Conservation (phyloP, 208 protist genomes). For the Blechomonas ayalai region DNA sequence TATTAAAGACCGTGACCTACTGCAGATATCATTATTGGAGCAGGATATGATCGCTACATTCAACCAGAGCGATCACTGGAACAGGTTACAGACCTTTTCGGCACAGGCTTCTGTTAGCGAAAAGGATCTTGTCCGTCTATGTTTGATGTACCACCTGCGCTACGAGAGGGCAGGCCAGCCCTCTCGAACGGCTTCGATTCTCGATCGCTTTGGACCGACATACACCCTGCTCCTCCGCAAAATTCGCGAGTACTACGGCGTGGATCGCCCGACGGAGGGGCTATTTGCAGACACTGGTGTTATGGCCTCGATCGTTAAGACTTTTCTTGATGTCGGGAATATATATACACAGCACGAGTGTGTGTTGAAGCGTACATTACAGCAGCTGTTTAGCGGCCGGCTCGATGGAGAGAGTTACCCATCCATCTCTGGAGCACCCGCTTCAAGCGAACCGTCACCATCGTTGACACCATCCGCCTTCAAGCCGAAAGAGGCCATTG, state of each 20-base stretch:
- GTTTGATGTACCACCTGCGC: constrained; percentile 74
- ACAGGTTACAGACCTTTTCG: constrained; percentile 55
- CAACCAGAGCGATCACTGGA: constrained; percentile 59
- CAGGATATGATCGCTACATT: constrained; percentile 88
- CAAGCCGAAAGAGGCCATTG: constrained; percentile 55
- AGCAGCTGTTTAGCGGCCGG: constrained; percentile 54
- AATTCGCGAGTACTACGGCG: constrained; percentile 61
- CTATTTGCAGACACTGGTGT: constrained; percentile 86
- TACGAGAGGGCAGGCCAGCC: constrained; percentile 47
- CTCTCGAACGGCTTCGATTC: constrained; percentile 16
- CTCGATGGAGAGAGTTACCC: constrained; percentile 33
- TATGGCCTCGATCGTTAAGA: constrained; percentile 75
- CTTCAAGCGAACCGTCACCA: constrained; percentile 7
- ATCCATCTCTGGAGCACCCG: constrained; percentile 14
- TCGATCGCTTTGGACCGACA: constrained; percentile 29
- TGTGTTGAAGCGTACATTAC: constrained; percentile 76
- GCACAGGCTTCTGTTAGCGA: constrained; percentile 14
- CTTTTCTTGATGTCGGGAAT: constrained; percentile 88
- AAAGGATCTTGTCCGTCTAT: constrained; percentile 61
- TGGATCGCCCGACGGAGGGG: constrained; percentile 52
- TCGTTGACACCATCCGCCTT: constrained; percentile 1
- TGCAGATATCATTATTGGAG: constrained; percentile 93
- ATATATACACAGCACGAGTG: constrained; percentile 98
- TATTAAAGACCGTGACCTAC: constrained; percentile 76
- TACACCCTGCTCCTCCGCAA: constrained; percentile 36